A percentile compares a stretch with the other conserved stretches of the same genome.
Evolutionary conservation across 2,329 filamentous ascomycete genomes (phyloP).

Genomic region (Fusarium dlaminii): DNA sequence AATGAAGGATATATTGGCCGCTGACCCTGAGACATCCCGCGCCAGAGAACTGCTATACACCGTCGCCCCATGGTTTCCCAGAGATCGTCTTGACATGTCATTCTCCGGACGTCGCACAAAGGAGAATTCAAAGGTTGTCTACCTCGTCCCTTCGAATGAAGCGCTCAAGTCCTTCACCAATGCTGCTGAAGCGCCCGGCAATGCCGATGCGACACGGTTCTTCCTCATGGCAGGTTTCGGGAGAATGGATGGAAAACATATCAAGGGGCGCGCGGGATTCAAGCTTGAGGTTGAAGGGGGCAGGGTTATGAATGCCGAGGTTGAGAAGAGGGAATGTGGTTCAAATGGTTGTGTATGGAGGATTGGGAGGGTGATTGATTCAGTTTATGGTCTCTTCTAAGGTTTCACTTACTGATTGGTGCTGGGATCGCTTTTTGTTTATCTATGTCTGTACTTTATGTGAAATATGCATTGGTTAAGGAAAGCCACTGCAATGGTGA

Average conservation of each 20-base stretch:
- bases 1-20: background rate
- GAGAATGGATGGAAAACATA: background rate
- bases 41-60: background rate
- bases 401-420: background rate
- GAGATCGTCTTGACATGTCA: background rate
- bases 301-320: background rate
- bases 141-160: background rate
- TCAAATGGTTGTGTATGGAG: background rate
- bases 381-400: background rate
- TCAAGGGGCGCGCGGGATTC: background rate
- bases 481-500: background rate
- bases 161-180: background rate
- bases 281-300: background rate
- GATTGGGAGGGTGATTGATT: background rate
- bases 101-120: background rate
- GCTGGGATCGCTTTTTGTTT: background rate
- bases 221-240: background rate
- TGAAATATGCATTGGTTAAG: too few species aligned
- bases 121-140: background rate
- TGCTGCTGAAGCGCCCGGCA: background rate
- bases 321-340: background rate
- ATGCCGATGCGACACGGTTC: background rate
- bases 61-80: background rate
- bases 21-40: background rate
- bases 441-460: background rate